Evolutionary conservation across 2,329 filamentous ascomycete species (phyloP).

Genomic region (Neofusicoccum ribis): DNA sequence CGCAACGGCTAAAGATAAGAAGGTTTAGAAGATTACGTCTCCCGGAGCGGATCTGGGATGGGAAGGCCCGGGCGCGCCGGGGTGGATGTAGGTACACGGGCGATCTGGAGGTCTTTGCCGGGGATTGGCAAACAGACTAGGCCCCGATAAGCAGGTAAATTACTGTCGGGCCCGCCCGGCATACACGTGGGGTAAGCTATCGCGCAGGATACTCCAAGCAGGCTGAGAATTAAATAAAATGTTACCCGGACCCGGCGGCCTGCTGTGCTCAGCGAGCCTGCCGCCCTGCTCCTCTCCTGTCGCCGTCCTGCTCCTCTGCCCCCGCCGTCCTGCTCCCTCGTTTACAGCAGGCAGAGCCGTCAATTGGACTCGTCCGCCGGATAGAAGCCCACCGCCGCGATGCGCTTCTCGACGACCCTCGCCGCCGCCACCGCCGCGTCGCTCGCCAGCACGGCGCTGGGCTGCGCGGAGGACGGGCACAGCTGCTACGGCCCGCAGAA

Average conservation of each 20-base stretch:
- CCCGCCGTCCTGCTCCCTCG: neutral
- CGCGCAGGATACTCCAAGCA: neutral
- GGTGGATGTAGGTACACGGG: slow-evolving; percentile 10
- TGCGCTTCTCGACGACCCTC: slow-evolving; percentile 6
- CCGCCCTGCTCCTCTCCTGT: neutral
- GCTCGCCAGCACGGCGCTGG: slow-evolving; percentile 19
- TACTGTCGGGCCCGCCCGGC: neutral
- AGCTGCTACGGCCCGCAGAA: slow-evolving; percentile 43
- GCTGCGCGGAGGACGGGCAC: slow-evolving; percentile 36
- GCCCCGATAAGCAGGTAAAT: slow-evolving; percentile 12
- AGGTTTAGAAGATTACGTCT: slow-evolving; percentile 1
- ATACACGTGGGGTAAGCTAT: slow-evolving; percentile 9
- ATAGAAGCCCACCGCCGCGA: neutral
- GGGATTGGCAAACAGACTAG: neutral
- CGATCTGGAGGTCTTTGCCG: neutral
- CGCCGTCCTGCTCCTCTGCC: neutral
- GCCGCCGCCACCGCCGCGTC: neutral
- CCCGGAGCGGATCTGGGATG: neutral
- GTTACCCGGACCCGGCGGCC: neutral
- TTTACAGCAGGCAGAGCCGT: neutral
- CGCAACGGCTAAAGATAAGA: neutral
- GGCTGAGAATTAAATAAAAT: neutral
- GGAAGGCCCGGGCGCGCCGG: neutral
- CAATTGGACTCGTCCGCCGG: neutral
- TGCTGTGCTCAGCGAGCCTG: neutral